phyloP scores from a whole-genome alignment of 2,329 filamentous ascomycete species.

The Aspergillus ochraceoroseus region DNA sequence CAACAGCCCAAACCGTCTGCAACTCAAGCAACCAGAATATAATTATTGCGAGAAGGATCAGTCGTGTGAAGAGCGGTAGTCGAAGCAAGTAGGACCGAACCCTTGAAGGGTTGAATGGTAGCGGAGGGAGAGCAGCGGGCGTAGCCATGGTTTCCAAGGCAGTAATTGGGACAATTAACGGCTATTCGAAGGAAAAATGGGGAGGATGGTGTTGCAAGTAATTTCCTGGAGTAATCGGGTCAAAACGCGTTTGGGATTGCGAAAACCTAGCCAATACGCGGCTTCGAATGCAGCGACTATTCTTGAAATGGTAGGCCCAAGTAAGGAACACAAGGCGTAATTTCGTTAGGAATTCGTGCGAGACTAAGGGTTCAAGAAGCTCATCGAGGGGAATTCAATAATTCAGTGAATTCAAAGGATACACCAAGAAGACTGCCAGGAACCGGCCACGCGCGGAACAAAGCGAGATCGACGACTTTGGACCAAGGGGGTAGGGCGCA shows the following conservation, averaged over 20 bases:
- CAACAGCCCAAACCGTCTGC: slow-evolving; percentile 65
- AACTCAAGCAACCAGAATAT: slow-evolving; percentile 65
- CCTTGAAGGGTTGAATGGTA: slow-evolving; percentile 65
- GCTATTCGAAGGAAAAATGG: not conserved
- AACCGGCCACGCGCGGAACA: not conserved
- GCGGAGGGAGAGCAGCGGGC: slow-evolving; percentile 46
- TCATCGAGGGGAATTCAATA: not conserved
- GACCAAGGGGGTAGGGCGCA: too few relatives aligned
- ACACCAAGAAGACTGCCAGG: slow-evolving; percentile 1
- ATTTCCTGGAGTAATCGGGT: not conserved
- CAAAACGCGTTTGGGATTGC: too few relatives aligned
- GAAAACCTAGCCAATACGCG: not conserved
- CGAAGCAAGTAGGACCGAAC: slow-evolving; percentile 76
- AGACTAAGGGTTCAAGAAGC: not conserved
- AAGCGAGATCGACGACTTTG: not conserved
- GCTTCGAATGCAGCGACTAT: not conserved
- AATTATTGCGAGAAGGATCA: slow-evolving; percentile 62
- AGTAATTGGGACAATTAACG: not conserved
- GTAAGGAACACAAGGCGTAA: not conserved
- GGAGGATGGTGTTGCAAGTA: not conserved
- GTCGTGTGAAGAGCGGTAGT: slow-evolving; percentile 80
- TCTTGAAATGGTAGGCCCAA: not conserved
- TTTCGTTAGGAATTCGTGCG: not conserved
- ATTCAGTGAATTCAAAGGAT: not conserved
- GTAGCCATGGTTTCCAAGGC: slow-evolving; percentile 38